A percentile compares a stretch with the other conserved stretches of the same genome.
phyloP scores from a whole-genome alignment of 345 rosid genomes.

The Ceriops decandra region DNA sequence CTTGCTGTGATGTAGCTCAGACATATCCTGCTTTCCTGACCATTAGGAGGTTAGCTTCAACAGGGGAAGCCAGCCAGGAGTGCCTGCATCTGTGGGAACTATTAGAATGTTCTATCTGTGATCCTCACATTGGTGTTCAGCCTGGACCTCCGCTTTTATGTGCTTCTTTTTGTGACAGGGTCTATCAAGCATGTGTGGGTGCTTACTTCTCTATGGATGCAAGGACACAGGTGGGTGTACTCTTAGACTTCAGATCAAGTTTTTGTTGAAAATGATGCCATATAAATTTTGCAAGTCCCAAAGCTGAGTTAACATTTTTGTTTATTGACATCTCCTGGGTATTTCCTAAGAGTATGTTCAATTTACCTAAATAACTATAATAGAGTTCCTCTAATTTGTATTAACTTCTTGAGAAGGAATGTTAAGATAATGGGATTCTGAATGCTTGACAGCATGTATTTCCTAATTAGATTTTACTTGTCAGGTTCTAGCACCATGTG shows the following conservation, averaged over 20 bases:
- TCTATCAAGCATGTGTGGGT: conserved; percentile 65
- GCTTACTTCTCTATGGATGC: conserved; percentile 89
- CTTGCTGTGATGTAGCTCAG: conserved; percentile 85
- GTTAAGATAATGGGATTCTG: neutral
- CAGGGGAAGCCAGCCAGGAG: conserved; percentile 79
- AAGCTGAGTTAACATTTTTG: conserved; percentile 5
- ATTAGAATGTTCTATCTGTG: conserved; percentile 95
- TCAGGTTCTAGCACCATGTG: conserved; percentile 78
- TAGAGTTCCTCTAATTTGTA: too few species aligned
- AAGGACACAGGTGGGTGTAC: conserved; percentile 47
- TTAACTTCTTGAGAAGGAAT: too few species aligned
- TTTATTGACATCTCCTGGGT: neutral
- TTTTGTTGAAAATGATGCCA: neutral
- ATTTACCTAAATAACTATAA: too few species aligned
- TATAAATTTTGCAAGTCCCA: neutral
- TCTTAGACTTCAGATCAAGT: neutral
- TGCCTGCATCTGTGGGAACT: conserved; percentile 79
- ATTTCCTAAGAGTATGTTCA: too few species aligned
- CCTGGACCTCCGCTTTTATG: conserved; percentile 89
- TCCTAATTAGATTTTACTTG: conserved; percentile 22
- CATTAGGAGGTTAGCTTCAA: conserved; percentile 64
- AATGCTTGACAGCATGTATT: conserved; percentile 11
- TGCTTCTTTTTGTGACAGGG: conserved; percentile 66
- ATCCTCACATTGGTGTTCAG: conserved; percentile 71
- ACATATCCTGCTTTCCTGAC: conserved; percentile 80